These are phyloP conservation scores for Solanum peruvianum DNA, from an alignment of 257 asterid species.

Conservation along the genomic window DNA sequence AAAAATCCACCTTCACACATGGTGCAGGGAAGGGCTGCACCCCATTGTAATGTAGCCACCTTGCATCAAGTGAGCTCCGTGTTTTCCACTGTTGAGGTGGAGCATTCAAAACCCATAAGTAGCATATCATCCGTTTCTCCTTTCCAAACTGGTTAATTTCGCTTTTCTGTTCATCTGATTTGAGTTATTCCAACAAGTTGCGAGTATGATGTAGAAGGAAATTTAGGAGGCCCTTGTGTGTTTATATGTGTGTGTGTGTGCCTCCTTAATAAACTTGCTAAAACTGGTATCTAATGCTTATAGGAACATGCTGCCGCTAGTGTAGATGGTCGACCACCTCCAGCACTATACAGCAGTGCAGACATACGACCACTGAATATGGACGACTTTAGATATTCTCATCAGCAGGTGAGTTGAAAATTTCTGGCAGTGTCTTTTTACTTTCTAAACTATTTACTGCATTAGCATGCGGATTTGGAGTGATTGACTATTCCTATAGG, in stretches of 20 bases:
- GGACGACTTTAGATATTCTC: slow-evolving; percentile 81
- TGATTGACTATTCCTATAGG: slow-evolving; percentile 15
- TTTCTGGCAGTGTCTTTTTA: background rate
- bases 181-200: background rate
- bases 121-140: background rate
- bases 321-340: slow-evolving; percentile 55
- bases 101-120: background rate
- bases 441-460: background rate
- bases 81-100: background rate
- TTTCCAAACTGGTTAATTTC: background rate
- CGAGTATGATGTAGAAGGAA: background rate
- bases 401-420: slow-evolving; percentile 43
- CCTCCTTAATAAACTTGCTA: background rate
- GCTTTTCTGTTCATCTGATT: background rate
- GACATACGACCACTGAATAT: slow-evolving; percentile 60
- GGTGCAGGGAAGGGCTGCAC: too few species aligned
- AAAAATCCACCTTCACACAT: background rate
- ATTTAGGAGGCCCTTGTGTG: background rate
- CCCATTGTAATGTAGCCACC: too few species aligned
- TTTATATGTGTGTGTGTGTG: background rate
- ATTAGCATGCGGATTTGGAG: background rate
- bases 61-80: background rate
- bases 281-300: background rate
- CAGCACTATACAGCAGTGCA: slow-evolving; percentile 60
- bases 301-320: slow-evolving; percentile 70